Percentiles rank a stretch among this genome's conserved stretches.
Evolutionary conservation across 805 yeast genomes (phyloP).

Genomic region (Suhomyces canberraensis): DNA sequence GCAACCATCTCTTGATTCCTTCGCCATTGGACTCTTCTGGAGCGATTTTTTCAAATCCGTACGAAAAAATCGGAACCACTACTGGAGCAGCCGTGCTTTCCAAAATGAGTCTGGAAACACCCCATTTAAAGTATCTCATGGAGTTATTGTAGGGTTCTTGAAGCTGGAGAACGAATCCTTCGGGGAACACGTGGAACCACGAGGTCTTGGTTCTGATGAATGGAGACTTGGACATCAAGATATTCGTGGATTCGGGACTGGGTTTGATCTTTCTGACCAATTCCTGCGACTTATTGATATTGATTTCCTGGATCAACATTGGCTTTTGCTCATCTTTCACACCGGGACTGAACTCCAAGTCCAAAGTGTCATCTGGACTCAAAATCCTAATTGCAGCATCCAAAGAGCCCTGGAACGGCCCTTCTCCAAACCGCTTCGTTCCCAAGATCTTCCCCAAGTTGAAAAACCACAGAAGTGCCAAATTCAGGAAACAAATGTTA

Average conservation of each 20-base stretch:
- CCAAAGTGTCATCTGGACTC: slow-evolving; percentile 71
- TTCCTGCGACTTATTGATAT: slow-evolving; percentile 12
- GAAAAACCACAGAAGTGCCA: slow-evolving; percentile 57
- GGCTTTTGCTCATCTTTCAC: slow-evolving; percentile 27
- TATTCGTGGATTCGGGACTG: slow-evolving; percentile 24
- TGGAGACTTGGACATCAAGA: slow-evolving; percentile 41
- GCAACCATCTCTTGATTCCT: slow-evolving; percentile 55
- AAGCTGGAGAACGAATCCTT: slow-evolving; percentile 86
- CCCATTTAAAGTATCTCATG: slow-evolving; percentile 96
- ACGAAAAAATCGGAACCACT: slow-evolving; percentile 78
- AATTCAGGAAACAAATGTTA: slow-evolving; percentile 75
- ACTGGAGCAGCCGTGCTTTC: slow-evolving; percentile 84
- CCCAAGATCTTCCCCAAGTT: slow-evolving; percentile 85
- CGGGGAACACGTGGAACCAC: slow-evolving; percentile 96
- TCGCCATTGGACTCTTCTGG: slow-evolving; percentile 65
- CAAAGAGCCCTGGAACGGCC: slow-evolving; percentile 86
- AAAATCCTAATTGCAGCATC: slow-evolving; percentile 83
- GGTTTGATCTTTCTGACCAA: slow-evolving; percentile 26
- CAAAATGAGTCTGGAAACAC: slow-evolving; percentile 75
- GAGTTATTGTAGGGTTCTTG: slow-evolving; percentile 77
- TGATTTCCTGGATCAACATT: slow-evolving; percentile 40
- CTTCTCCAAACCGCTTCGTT: slow-evolving; percentile 84
- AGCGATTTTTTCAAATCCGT: slow-evolving; percentile 82
- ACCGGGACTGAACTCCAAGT: slow-evolving; percentile 38
- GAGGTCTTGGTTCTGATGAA: slow-evolving; percentile 62